Base-by-base conservation (phyloP, 2,329 filamentous ascomycete genomes). In the Neonectria coccinea region DNA sequence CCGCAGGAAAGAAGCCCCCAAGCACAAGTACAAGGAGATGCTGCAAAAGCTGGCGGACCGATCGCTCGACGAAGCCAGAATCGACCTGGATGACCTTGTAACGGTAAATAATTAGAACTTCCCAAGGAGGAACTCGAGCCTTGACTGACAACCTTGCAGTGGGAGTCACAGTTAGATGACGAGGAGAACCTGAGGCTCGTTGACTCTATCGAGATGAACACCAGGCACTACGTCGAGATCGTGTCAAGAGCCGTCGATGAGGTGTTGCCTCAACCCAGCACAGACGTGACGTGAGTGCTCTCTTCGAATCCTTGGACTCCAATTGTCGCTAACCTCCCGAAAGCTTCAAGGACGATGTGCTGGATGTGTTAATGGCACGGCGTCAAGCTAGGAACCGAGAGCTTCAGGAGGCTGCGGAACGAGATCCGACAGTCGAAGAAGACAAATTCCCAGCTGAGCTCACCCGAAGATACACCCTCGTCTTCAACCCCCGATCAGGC, bases 311-410 rank as follows among this genome's bases (percentile, higher is more conserved):
- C 11, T 22, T 27, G n/a, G 20, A 11, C 25, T 3, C 27, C 2
- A 12, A 33, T 29, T 39, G 3, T 18, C 41, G n/a, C 62, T 71
- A 27, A 72, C 47, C 16, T 47, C 44, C 27, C 20, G 18, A 51
- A 70, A 93, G 91, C 71, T 98, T 97, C 86, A 98, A 98, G 79
- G 94, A 97, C 75, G 96, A 99, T 79, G 94, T 98, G 10, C 86
- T 99, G 47, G 96, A 99, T 80, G 93, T 99, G 31, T 91, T 99
- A 75, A 97, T 97, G 91, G 92, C 93, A 44, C 93, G 97, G 76
- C 91, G 96, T 72, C 90, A 92, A 73, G 91, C 90, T 73, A 89
- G 94, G 72, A 98, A 99, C 78, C 91, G 93, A 70, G 90, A 91
- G 47, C 85, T 97, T 66, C 81, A 85, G 20, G 85, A 89, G 70